Evolutionary conservation across 1,284 basidiomycete species (phyloP).

Genomic region (Ustanciosporium gigantosporum): DNA sequence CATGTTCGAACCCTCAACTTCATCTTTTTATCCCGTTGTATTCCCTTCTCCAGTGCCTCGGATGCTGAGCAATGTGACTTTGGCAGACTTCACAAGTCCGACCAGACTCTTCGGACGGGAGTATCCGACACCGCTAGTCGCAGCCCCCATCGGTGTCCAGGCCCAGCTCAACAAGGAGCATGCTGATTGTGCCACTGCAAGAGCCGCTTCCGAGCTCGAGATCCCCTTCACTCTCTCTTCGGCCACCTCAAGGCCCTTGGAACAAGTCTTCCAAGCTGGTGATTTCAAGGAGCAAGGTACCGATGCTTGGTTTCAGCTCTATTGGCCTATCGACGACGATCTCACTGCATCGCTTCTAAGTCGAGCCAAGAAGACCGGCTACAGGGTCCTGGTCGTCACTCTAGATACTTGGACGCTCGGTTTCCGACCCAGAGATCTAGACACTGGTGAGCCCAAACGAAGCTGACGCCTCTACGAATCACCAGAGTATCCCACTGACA

Average conservation of each 20-base stretch:
- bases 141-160: constrained; percentile 52
- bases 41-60: constrained; percentile 31
- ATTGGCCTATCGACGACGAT: constrained; percentile 68
- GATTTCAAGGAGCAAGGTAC: constrained; percentile 26
- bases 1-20: no score
- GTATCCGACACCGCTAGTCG: constrained; percentile 44
- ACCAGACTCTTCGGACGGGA: constrained; percentile 36
- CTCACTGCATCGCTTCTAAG: constrained; percentile 70
- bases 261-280: constrained; percentile 32
- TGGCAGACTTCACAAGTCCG: constrained; percentile 28
- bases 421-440: constrained; percentile 45
- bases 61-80: constrained; percentile 35
- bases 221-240: constrained; percentile 48
- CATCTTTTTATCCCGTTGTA: no score
- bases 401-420: constrained; percentile 52
- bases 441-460: constrained; percentile 6
- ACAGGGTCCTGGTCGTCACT: constrained; percentile 68
- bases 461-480: neutral
- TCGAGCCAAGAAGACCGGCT: constrained; percentile 71
- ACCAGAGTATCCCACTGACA: neutral
- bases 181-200: constrained; percentile 40
- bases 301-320: constrained; percentile 54
- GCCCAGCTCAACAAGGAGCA: constrained; percentile 31
- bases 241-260: constrained; percentile 40
- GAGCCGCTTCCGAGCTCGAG: constrained; percentile 30